Percentiles rank a stretch among this genome's conserved stretches.
Evolutionary conservation across 768 basidiomycete genomes (phyloP).

Genomic region (Boletus rubroflammeus): DNA sequence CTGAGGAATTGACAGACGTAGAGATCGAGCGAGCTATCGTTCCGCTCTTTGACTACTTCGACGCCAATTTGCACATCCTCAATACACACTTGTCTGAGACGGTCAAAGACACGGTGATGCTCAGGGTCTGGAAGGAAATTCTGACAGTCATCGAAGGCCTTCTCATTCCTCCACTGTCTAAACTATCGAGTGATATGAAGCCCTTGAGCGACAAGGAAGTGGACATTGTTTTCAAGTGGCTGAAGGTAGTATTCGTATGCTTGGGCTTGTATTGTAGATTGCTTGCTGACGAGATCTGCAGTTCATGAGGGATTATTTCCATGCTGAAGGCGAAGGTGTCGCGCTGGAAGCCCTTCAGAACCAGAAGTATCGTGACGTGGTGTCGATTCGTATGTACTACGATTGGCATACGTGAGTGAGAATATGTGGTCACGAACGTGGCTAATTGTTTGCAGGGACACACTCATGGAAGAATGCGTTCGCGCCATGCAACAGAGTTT

Average conservation of each 20-base stretch:
- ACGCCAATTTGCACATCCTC: conserved; percentile 85
- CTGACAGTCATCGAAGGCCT: conserved; percentile 80
- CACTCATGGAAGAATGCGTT: conserved; percentile 92
- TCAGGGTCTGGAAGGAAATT: conserved; percentile 94
- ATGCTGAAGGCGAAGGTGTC: conserved; percentile 89
- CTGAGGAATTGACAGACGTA: conserved; percentile 83
- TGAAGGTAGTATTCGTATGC: conserved; percentile 56
- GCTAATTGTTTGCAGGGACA: conserved; percentile 48
- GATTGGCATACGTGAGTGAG: conserved; percentile 85
- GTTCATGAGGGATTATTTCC: conserved; percentile 95
- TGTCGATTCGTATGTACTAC: conserved; percentile 91
- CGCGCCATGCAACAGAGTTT: conserved; percentile 90
- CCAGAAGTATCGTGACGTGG: conserved; percentile 88
- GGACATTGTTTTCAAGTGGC: conserved; percentile 98
- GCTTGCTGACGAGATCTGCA: conserved; percentile 28
- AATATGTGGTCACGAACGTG: neutral
- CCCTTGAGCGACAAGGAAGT: conserved; percentile 93
- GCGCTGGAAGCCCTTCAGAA: conserved; percentile 85
- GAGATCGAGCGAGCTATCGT: conserved; percentile 93
- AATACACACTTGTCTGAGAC: conserved; percentile 83
- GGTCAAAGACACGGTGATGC: conserved; percentile 90
- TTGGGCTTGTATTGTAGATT: neutral
- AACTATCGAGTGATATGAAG: conserved; percentile 84
- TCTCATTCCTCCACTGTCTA: conserved; percentile 87
- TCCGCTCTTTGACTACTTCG: conserved; percentile 94